Base-by-base conservation (phyloP, 2,329 filamentous ascomycete genomes). In the Penicillium sp. region DNA sequence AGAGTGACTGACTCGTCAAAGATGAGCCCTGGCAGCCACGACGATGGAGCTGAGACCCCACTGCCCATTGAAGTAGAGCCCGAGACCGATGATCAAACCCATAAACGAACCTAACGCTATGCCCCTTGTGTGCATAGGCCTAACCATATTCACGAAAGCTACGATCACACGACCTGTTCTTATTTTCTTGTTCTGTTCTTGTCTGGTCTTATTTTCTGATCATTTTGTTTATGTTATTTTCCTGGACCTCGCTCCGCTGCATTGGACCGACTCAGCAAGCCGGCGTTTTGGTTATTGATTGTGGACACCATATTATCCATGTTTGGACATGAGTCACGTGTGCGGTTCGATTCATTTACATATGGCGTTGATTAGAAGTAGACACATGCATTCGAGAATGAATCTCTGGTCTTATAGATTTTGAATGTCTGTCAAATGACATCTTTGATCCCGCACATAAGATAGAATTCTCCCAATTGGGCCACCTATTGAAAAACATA, bases 11-110 rank as follows among this genome's bases (percentile, higher is more conserved):
- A 59, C 63, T 33, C 19, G 4, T 45, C 60, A 13, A 51, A 74
- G 72, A 72, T 73, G 68, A 68, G 65, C 47, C 56, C 60, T 24
- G 54, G 50, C 29, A 59, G 45, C 21, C 57, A 64, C 22, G 51
- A 60, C 31, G 59, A 53, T n/a, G 56, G 57, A 21, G 39, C 35
- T 22, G 49, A 61, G 19, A 57, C 62, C 21, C 55, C 61, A 7
- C 19, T 19, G 22, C 51, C 47, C 22, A 37, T 57, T n/a, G 58
- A 58, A 22, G 47, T 58, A 35, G 68, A 63, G 31, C 39, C 58
- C 24, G 56, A 60, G 43, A 29, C 62, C 7, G 60, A 66, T 27
- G 59, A 62, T 19, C 44, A 50, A 35, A 67, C 64, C 43, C 54
- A 64, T 37, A 73, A 73, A 58, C 66, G 60, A 55, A 72, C 45